Conservation (phyloP, 1,139 yeast genomes). For the Diutina scorzettiae region DNA sequence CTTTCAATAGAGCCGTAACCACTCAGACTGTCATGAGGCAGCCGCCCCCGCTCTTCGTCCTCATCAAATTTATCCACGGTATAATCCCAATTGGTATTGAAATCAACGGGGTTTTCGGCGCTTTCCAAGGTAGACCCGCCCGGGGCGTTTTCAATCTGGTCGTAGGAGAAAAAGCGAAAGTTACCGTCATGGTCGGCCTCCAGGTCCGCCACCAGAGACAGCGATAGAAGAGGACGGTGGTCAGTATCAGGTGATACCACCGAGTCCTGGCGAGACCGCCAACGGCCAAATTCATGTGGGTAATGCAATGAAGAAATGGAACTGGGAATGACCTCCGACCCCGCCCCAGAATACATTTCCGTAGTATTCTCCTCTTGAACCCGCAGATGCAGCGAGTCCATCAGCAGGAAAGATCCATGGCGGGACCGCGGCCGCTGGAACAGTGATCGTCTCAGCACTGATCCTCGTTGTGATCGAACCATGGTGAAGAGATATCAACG, state of each 20-base stretch:
- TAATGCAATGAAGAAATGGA: constrained; percentile 85
- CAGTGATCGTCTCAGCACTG: not conserved
- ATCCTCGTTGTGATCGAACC: not conserved
- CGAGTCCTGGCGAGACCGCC: constrained; percentile 18
- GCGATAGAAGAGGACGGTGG: constrained; percentile 18
- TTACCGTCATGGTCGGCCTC: constrained; percentile 22
- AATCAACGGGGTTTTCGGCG: constrained; percentile 40
- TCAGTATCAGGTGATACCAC: constrained; percentile 23
- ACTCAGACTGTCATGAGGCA: constrained; percentile 13
- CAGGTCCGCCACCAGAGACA: not conserved
- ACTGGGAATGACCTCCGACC: constrained; percentile 80
- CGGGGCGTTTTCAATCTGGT: constrained; percentile 76
- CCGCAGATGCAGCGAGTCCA: constrained; percentile 18
- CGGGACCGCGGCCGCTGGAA: constrained; percentile 14
- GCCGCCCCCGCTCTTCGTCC: constrained; percentile 6
- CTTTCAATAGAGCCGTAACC: constrained; percentile 12
- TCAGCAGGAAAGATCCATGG: constrained; percentile 30
- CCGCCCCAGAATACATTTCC: constrained; percentile 87
- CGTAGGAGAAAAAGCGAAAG: constrained; percentile 72
- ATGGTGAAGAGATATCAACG: not conserved
- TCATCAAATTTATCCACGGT: constrained; percentile 35
- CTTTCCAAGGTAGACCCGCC: constrained; percentile 76
- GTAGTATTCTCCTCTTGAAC: constrained; percentile 35
- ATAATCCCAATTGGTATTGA: constrained; percentile 62
- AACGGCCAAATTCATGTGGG: constrained; percentile 35